Conservation (phyloP, 2,329 filamentous ascomycete species). For the Piedraia hortae region DNA sequence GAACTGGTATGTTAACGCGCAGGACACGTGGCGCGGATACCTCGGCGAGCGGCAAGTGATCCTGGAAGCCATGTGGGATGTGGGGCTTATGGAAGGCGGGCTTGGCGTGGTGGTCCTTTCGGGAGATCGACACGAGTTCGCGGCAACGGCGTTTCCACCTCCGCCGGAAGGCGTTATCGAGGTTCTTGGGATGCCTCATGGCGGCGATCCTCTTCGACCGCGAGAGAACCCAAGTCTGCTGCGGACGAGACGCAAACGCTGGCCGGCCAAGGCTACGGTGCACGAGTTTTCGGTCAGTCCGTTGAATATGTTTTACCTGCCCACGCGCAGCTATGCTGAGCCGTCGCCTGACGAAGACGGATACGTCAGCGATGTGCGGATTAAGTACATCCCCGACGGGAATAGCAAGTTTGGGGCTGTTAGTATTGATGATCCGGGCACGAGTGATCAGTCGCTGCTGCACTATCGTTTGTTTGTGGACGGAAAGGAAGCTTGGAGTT, state of each 20-base stretch:
- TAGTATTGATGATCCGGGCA: conserved; percentile 41
- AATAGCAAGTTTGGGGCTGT: conserved; percentile 72
- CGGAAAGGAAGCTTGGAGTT: conserved; percentile 50
- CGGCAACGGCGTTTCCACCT: conserved; percentile 47
- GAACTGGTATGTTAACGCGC: conserved; percentile 73
- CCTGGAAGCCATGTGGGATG: conserved; percentile 79
- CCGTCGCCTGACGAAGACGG: conserved; percentile 25
- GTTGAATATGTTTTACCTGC: conserved; percentile 79
- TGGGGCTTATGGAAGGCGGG: conserved; percentile 36
- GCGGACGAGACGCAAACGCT: conserved; percentile 14
- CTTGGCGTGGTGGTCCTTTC: conserved; percentile 62
- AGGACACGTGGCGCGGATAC: conserved; percentile 89
- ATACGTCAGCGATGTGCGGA: conserved; percentile 43
- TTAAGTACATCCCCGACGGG: conserved; percentile 66
- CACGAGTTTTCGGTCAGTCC: conserved; percentile 86
- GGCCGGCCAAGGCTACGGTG: conserved; percentile 36
- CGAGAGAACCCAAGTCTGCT: conserved; percentile 2
- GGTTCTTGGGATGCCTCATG: conserved; percentile 7
- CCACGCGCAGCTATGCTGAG: conserved; percentile 58
- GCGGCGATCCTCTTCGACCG: conserved; percentile 2
- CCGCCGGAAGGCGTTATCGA: conserved; percentile 22
- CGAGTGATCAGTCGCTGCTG: conserved; percentile 40
- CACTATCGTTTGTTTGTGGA: conserved; percentile 64
- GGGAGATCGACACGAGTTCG: conserved; percentile 92
- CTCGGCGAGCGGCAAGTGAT: conserved; percentile 50